Percentiles rank a stretch among this genome's conserved stretches.
phyloP scores from a whole-genome alignment of 2,329 filamentous ascomycete species.

The Aspergillus brunneoviolaceus region DNA sequence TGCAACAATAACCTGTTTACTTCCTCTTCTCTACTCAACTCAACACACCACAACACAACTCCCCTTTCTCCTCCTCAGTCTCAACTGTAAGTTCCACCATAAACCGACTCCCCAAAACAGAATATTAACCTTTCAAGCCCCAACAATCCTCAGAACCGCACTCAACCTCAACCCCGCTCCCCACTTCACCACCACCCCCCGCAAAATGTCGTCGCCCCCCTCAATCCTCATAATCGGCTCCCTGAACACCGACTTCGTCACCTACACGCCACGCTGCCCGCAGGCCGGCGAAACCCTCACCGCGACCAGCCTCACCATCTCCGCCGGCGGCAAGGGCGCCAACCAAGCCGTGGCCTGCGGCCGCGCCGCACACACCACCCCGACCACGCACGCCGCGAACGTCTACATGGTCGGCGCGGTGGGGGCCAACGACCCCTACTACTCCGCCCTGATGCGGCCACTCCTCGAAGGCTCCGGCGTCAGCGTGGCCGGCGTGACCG shows the following conservation, averaged over 20 bases:
- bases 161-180: background rate
- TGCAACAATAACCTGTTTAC: no score
- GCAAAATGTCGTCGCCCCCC: constrained; percentile 40
- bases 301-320: constrained; percentile 72
- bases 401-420: constrained; percentile 75
- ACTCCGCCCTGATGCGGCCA: constrained; percentile 59
- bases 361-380: constrained; percentile 45
- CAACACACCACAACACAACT: no score
- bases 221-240: constrained; percentile 84
- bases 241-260: constrained; percentile 91
- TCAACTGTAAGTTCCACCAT: no score
- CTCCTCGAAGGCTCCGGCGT: constrained; percentile 64
- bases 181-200: background rate
- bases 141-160: no score
- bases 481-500: constrained; percentile 55
- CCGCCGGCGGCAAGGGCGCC: constrained; percentile 88
- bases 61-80: no score
- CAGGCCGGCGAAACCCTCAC: constrained; percentile 84
- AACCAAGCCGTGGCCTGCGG: constrained; percentile 92
- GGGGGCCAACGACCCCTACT: constrained; percentile 60
- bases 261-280: constrained; percentile 80
- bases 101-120: no score
- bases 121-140: no score
- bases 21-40: no score
- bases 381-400: constrained; percentile 31